Evolutionary conservation across 2,329 filamentous ascomycete species (phyloP).

Genomic region (Diaporthe destruens): DNA sequence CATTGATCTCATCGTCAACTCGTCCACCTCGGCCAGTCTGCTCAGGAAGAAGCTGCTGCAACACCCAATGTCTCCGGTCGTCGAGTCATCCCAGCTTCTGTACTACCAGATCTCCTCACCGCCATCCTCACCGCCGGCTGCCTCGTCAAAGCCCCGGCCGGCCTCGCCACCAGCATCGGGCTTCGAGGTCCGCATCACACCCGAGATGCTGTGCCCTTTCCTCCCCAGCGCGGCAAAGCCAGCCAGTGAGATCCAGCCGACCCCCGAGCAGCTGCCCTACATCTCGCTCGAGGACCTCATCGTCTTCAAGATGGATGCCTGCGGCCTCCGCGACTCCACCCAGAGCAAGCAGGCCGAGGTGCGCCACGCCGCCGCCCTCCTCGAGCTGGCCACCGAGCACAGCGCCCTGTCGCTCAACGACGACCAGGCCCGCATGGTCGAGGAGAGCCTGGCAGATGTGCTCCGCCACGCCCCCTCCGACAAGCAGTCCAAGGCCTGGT

Average conservation of each 20-base stretch:
- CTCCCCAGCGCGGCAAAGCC: conserved; percentile 39
- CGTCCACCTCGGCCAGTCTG: conserved; percentile 39
- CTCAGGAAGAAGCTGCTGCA: conserved; percentile 41
- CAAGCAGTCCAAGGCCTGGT: conserved; percentile 41
- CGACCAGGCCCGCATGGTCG: conserved; percentile 36
- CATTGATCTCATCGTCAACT: conserved; percentile 41
- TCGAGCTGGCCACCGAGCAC: conserved; percentile 40
- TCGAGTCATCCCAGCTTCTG: conserved; percentile 35
- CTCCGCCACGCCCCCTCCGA: conserved; percentile 36
- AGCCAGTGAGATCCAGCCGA: conserved; percentile 34
- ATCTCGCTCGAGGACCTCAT: conserved; percentile 39
- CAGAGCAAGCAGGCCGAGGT: conserved; percentile 41
- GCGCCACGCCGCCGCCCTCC: conserved; percentile 36
- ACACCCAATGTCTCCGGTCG: conserved; percentile 39
- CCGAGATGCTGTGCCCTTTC: conserved; percentile 41
- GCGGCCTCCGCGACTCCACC: conserved; percentile 38
- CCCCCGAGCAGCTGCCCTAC: conserved; percentile 36
- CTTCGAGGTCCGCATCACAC: conserved; percentile 41
- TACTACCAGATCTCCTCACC: conserved; percentile 38
- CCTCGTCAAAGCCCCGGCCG: conserved; percentile 11
- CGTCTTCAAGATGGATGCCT: conserved; percentile 42
- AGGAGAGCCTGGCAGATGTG: conserved; percentile 38
- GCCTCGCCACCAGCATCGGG: conserved; percentile 25
- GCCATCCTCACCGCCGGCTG: conserved; percentile 32
- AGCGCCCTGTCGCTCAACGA: conserved; percentile 41